Conservation (phyloP, 495 filamentous ascomycete genomes). For the Aspergillus asperescens region DNA sequence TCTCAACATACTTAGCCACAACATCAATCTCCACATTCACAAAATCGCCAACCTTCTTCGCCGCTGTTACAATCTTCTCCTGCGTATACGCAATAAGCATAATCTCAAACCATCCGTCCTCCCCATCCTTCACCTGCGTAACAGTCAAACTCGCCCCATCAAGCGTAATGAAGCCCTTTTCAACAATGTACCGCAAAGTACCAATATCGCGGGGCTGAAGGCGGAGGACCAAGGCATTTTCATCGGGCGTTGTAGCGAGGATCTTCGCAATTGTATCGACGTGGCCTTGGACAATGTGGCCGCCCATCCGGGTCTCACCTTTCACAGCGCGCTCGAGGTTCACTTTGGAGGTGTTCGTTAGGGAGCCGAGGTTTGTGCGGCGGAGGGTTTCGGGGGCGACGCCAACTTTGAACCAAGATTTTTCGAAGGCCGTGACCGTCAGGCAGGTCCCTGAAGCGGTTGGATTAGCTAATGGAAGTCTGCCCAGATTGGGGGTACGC, state of each 20-base stretch:
- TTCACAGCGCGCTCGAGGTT: conserved; percentile 93
- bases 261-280: conserved; percentile 84
- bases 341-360: conserved; percentile 54
- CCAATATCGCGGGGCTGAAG: conserved; percentile 61
- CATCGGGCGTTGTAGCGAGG: conserved; percentile 62
- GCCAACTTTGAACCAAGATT: conserved; percentile 78
- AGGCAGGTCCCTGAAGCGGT: conserved; percentile 62
- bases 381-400: conserved; percentile 95
- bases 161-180: conserved; percentile 93
- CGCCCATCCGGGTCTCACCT: conserved; percentile 78
- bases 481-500: background rate
- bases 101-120: conserved; percentile 86
- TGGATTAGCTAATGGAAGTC: conserved; percentile 10
- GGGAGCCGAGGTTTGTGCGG: conserved; percentile 81
- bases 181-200: conserved; percentile 79
- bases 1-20: conserved; percentile 98
- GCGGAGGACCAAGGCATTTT: conserved; percentile 82
- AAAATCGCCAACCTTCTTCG: conserved; percentile 73
- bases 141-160: conserved; percentile 97
- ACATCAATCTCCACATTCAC: conserved; percentile 99
- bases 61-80: conserved; percentile 78
- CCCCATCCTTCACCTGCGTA: conserved; percentile 66
- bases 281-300: conserved; percentile 78
- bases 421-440: conserved; percentile 77
- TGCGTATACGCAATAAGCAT: conserved; percentile 99